Evolutionary conservation across 2,329 filamentous ascomycete genomes (phyloP), one percentile per base, ranked within the genome.

Genomic region (Fusarium piperis): DNA sequence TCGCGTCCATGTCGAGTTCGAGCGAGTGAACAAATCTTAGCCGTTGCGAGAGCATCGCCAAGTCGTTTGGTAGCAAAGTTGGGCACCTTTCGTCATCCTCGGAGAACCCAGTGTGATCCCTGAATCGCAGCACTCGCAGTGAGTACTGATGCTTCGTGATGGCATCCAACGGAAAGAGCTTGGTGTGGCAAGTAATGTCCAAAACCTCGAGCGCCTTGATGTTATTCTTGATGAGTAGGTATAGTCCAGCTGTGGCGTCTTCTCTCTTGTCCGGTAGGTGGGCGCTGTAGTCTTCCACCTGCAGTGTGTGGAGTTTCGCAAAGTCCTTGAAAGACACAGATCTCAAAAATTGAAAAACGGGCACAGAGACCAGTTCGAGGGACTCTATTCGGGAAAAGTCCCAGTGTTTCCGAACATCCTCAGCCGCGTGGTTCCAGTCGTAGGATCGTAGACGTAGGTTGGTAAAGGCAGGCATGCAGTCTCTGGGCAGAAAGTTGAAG

Each of bases 1-100:
- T 72, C n/a, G 74, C 70, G 65, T 87, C 85, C 79, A 86, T 81
- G 73, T 87, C 85, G 11, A 87, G 68, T 74, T 87, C 85, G 6
- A 87, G 80, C 0, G 78, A 80, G 30, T 80, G 79, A 4, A 87
- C 77, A 4, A 68, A 53, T 5, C 65, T 66, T 7, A 86, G 67
- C 3, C 65, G 62, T 2, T 59, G 64, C 0, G 83, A 78, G 3
- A 87, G 78, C 1, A 57, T 39, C 3, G 74, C 62, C 11, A 86
- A 63, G 51, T 83, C 78, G n/a, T 61, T 74, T 2, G 76, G 65
- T 23, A 67, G 68, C 38, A 87, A 63, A 3, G 84, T 86, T 6
- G 84, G 85, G 59, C 84, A 86, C 13, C 67, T 76, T 28, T 76
- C 76, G 46, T 79, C 74, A 55, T 85, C 83, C 53, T 86, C 83